A percentile compares a stretch with the other conserved stretches of the same genome.
phyloP scores from a whole-genome alignment of 2,329 filamentous ascomycete species.

The Mycosphaerella arachidis region DNA sequence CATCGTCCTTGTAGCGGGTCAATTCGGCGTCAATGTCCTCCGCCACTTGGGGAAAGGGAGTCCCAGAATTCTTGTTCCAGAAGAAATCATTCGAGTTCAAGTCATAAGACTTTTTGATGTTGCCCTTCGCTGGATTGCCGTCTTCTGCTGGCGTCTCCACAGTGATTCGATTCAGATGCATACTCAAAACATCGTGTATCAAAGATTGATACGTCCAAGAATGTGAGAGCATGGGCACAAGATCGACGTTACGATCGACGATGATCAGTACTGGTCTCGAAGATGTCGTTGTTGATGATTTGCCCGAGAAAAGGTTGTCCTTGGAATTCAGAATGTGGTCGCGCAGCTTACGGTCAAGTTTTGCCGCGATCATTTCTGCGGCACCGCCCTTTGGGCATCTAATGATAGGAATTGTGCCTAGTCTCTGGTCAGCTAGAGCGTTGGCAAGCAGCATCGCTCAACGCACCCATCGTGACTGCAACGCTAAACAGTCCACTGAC shows the following conservation, averaged over 20 bases:
- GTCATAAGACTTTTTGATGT: conserved; percentile 85
- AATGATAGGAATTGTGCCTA: conserved; percentile 89
- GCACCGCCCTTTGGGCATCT: conserved; percentile 88
- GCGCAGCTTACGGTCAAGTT: conserved; percentile 89
- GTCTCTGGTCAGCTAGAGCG: conserved; percentile 24
- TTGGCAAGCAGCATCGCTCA: background rate
- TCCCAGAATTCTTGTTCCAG: conserved; percentile 86
- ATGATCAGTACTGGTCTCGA: conserved; percentile 87
- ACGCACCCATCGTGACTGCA: conserved; percentile 89
- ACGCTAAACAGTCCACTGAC: conserved; percentile 97
- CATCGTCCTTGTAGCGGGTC: conserved; percentile 92
- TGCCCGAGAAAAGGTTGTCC: conserved; percentile 84
- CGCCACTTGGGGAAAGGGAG: conserved; percentile 91
- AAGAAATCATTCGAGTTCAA: conserved; percentile 89
- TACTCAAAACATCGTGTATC: conserved; percentile 71
- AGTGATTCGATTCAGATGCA: conserved; percentile 89
- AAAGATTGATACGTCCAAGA: conserved; percentile 88
- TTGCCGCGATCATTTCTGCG: conserved; percentile 88
- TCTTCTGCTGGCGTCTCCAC: conserved; percentile 81
- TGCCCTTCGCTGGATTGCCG: conserved; percentile 65
- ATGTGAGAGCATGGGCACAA: conserved; percentile 98
- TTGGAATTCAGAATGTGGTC: conserved; percentile 97
- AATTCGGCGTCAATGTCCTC: conserved; percentile 94
- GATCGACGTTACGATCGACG: conserved; percentile 89
- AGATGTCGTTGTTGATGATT: conserved; percentile 59